phyloP scores from a whole-genome alignment of 257 asterid genomes.

The Capsicum pubescens region DNA sequence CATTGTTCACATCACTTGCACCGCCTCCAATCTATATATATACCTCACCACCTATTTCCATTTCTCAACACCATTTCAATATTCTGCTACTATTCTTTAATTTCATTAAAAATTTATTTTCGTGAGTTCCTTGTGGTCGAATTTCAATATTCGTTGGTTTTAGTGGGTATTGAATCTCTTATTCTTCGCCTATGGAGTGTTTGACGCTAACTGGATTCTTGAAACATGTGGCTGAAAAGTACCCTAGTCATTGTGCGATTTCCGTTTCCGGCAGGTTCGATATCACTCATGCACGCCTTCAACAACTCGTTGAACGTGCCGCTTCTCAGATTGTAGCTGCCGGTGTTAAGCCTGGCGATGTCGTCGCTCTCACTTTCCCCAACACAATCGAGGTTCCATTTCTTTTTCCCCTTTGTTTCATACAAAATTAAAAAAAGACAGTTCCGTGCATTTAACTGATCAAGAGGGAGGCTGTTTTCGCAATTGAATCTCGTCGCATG shows the following conservation, averaged over 20 bases:
- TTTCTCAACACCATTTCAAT: neutral
- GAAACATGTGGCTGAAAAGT: slow-evolving; percentile 59
- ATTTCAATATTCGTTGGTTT: neutral
- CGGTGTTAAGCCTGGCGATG: slow-evolving; percentile 80
- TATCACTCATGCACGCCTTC: slow-evolving; percentile 64
- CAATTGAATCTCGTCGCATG: neutral
- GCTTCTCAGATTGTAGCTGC: slow-evolving; percentile 77
- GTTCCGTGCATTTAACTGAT: too few relatives aligned
- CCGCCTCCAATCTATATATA: slow-evolving; percentile 20
- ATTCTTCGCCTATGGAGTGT: slow-evolving; percentile 42
- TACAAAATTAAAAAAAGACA: too few relatives aligned
- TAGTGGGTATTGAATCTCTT: neutral
- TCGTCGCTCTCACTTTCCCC: slow-evolving; percentile 92
- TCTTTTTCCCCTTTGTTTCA: neutral
- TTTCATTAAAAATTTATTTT: neutral
- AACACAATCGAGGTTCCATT: slow-evolving; percentile 78
- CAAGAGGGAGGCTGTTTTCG: neutral
- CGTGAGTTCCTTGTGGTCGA: neutral
- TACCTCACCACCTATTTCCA: neutral
- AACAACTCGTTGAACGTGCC: slow-evolving; percentile 63
- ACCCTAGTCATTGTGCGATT: slow-evolving; percentile 69
- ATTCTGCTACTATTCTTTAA: neutral
- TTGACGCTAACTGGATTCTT: slow-evolving; percentile 73
- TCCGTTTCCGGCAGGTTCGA: slow-evolving; percentile 71
- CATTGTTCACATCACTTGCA: too few relatives aligned